Percentiles rank a stretch among this genome's conserved stretches.
These are phyloP conservation scores for Trichoderma gracile DNA, from an alignment of 2,329 filamentous ascomycete species.

Conservation along the genomic window DNA sequence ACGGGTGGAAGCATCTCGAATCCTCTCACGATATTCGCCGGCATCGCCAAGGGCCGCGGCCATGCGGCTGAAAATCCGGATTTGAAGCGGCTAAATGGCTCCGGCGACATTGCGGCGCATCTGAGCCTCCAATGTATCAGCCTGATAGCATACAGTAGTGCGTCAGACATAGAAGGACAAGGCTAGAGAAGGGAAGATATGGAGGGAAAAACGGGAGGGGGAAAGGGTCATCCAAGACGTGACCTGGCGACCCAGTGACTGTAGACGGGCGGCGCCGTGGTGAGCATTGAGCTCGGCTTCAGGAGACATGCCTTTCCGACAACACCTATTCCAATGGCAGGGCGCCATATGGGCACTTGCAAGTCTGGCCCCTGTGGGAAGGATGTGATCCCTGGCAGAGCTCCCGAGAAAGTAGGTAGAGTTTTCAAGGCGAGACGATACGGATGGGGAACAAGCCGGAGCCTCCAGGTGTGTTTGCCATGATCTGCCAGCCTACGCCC, in stretches of 20 bases:
- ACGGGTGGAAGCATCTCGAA: neutral
- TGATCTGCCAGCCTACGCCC: slow-evolving; percentile 1
- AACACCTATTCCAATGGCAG: neutral
- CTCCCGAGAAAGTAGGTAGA: neutral
- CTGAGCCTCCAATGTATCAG: slow-evolving; percentile 1
- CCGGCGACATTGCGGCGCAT: slow-evolving; percentile 10
- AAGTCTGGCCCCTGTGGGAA: neutral
- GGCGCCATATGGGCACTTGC: neutral
- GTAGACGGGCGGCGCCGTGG: neutral
- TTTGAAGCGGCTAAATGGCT: slow-evolving; percentile 11
- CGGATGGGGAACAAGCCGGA: slow-evolving; percentile 4
- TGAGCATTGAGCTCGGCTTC: neutral
- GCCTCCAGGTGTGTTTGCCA: neutral
- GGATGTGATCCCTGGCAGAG: neutral
- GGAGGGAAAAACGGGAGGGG: neutral
- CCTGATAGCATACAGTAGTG: slow-evolving; percentile 8
- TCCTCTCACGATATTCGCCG: neutral
- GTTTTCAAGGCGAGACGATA: neutral
- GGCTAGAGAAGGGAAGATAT: neutral
- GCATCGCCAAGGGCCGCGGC: neutral
- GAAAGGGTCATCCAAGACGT: neutral
- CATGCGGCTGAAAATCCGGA: neutral
- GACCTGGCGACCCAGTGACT: too few relatives aligned
- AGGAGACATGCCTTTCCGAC: neutral
- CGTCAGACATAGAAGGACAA: neutral